Evolutionary conservation across 805 yeast species (phyloP).

Genomic region (Ascoidea asiatica): DNA sequence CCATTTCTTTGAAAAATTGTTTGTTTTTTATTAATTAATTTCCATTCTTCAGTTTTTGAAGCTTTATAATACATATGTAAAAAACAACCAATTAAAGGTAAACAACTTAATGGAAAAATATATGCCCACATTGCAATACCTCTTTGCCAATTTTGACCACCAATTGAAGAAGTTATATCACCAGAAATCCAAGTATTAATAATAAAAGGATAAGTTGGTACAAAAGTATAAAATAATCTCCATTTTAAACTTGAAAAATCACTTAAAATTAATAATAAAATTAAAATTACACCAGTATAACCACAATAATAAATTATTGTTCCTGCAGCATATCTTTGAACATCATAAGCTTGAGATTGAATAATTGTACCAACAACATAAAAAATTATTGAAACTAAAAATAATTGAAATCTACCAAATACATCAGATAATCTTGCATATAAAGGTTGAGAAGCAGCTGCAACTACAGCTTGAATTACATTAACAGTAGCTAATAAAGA

Average conservation of each 20-base stretch:
- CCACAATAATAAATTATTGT: conserved; percentile 33
- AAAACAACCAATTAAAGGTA: conserved; percentile 32
- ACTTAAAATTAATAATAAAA: conserved; percentile 43
- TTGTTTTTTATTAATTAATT: conserved; percentile 18
- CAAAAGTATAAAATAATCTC: conserved; percentile 52
- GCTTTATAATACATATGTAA: conserved; percentile 35
- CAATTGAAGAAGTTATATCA: conserved; percentile 29
- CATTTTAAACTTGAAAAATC: conserved; percentile 60
- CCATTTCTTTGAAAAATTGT: conserved; percentile 6
- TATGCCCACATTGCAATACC: conserved; percentile 50
- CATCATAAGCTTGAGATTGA: conserved; percentile 39
- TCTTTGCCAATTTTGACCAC: conserved; percentile 33
- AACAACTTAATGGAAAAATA: conserved; percentile 36
- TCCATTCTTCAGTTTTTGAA: conserved; percentile 26
- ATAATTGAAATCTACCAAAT: conserved; percentile 39
- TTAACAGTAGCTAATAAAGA: conserved; percentile 37
- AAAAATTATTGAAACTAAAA: conserved; percentile 30
- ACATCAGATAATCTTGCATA: conserved; percentile 43
- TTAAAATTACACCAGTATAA: conserved; percentile 47
- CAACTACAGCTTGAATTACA: conserved; percentile 37
- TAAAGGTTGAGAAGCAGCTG: conserved; percentile 43
- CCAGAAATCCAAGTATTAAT: conserved; percentile 74
- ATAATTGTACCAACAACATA: conserved; percentile 44
- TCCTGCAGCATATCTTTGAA: conserved; percentile 43
- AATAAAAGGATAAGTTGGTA: conserved; percentile 60